These are phyloP conservation scores for Fusarium oxysporum DNA, from an alignment of 2,329 filamentous ascomycete genomes.

Conservation along the genomic window DNA sequence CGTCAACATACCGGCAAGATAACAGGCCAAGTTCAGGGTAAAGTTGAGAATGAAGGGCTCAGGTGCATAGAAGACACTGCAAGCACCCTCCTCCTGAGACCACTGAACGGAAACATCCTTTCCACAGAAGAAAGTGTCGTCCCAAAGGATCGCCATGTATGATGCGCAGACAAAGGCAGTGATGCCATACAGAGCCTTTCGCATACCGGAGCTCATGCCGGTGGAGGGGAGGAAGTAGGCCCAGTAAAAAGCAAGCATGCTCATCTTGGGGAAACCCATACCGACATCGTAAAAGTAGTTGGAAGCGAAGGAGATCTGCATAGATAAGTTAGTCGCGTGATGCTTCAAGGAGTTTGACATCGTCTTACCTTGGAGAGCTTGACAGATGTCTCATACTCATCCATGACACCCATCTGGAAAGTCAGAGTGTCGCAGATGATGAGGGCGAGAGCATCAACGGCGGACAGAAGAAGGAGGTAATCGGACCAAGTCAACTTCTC, in stretches of 20 bases:
- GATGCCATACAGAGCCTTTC: slow-evolving; percentile 47
- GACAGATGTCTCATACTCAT: slow-evolving; percentile 47
- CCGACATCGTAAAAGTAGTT: slow-evolving; percentile 54
- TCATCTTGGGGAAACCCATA: slow-evolving; percentile 52
- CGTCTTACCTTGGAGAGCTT: slow-evolving; percentile 46
- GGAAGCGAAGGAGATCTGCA: slow-evolving; percentile 50
- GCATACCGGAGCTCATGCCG: slow-evolving; percentile 42
- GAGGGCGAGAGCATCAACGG: slow-evolving; percentile 47
- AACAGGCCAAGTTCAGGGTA: slow-evolving; percentile 49
- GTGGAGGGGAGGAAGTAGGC: slow-evolving; percentile 46
- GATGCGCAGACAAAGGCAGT: slow-evolving; percentile 48
- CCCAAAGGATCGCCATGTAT: slow-evolving; percentile 49
- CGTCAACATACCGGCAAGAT: slow-evolving; percentile 44
- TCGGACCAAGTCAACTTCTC: slow-evolving; percentile 48
- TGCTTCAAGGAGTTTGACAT: accelerated
- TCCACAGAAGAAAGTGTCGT: slow-evolving; percentile 52
- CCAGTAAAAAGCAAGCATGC: slow-evolving; percentile 53
- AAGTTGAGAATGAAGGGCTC: slow-evolving; percentile 52
- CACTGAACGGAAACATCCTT: slow-evolving; percentile 50
- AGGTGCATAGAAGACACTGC: slow-evolving; percentile 51
- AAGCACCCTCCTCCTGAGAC: slow-evolving; percentile 52
- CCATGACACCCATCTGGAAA: slow-evolving; percentile 48
- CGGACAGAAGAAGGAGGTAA: slow-evolving; percentile 45
- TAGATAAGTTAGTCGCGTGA: background rate
- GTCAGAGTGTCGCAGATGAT: slow-evolving; percentile 53